Conservation (phyloP, 352 stramenopile genomes). For the Elongisporangium undulatum region DNA sequence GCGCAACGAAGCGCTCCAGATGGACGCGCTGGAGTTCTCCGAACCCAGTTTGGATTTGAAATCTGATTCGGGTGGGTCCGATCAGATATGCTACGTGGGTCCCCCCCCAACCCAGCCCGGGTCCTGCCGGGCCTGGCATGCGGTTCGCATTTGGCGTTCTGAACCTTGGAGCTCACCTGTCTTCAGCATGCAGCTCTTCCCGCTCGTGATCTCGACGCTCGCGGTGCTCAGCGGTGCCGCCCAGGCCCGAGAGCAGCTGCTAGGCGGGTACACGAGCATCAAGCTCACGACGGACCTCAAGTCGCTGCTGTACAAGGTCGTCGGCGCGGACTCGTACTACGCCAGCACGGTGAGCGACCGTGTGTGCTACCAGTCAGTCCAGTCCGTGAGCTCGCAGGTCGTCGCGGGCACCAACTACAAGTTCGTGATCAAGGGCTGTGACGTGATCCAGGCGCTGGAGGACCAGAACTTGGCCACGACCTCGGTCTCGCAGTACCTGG, state of each 20-base stretch:
- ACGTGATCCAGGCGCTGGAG: conserved; percentile 5
- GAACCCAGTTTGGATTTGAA: too few relatives aligned
- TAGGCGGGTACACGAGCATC: not conserved
- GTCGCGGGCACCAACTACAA: conserved; percentile 27
- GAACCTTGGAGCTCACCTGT: not conserved
- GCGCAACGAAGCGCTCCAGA: too few relatives aligned
- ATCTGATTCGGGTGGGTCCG: not conserved
- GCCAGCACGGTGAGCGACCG: conserved; percentile 8
- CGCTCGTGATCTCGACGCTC: not conserved
- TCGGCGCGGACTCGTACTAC: not conserved
- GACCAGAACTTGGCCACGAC: not conserved
- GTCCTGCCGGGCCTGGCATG: not conserved
- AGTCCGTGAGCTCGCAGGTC: conserved; percentile 24
- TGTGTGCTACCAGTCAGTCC: conserved; percentile 33
- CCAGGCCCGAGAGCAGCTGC: not conserved
- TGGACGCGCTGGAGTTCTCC: too few relatives aligned
- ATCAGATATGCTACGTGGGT: not conserved
- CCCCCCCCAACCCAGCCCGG: too few relatives aligned
- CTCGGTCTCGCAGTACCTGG: conserved; percentile 18
- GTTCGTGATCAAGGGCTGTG: conserved; percentile 17
- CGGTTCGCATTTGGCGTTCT: not conserved
- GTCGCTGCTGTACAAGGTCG: not conserved
- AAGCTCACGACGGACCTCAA: not conserved
- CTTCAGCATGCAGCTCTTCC: not conserved
- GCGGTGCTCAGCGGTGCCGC: not conserved